Conservation (phyloP, 1,139 yeast species). For the Diutina scorzettiae region DNA sequence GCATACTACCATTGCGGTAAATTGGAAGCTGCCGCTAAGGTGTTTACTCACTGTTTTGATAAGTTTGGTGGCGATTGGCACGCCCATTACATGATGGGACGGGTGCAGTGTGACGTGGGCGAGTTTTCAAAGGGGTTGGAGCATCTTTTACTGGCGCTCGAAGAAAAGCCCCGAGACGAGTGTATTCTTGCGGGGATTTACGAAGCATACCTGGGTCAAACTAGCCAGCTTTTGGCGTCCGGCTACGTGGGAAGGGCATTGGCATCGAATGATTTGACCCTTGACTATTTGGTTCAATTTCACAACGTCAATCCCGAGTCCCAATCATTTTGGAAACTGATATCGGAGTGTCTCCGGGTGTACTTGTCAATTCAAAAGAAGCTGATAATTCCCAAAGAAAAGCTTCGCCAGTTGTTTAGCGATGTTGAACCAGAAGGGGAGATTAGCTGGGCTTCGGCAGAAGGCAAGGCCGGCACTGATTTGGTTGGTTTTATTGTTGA, state of each 20-base stretch:
- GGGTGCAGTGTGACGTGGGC: slow-evolving; percentile 36
- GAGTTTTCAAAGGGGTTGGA: slow-evolving; percentile 26
- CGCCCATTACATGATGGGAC: slow-evolving; percentile 56
- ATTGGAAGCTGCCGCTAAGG: slow-evolving; percentile 75
- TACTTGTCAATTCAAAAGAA: slow-evolving; percentile 33
- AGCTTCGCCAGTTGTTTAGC: slow-evolving; percentile 22
- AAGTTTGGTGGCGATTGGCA: slow-evolving; percentile 39
- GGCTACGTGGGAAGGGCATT: slow-evolving; percentile 58
- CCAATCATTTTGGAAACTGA: slow-evolving; percentile 42
- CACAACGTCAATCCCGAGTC: slow-evolving; percentile 23
- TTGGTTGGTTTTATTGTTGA: not conserved
- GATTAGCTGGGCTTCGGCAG: not conserved
- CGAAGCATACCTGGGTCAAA: slow-evolving; percentile 44
- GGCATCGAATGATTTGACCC: slow-evolving; percentile 31
- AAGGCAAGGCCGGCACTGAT: not conserved
- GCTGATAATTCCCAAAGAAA: slow-evolving; percentile 32
- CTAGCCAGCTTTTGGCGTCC: slow-evolving; percentile 37
- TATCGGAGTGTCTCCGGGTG: slow-evolving; percentile 38
- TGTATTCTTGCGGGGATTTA: slow-evolving; percentile 47
- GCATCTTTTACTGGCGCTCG: slow-evolving; percentile 26
- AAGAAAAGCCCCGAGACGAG: slow-evolving; percentile 34
- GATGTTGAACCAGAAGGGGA: slow-evolving; percentile 9
- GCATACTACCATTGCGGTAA: slow-evolving; percentile 82
- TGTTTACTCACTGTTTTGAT: slow-evolving; percentile 53
- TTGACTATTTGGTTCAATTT: slow-evolving; percentile 35